Base-by-base conservation (phyloP, 2,329 filamentous ascomycete genomes). In the Bipolaris victoriae region DNA sequence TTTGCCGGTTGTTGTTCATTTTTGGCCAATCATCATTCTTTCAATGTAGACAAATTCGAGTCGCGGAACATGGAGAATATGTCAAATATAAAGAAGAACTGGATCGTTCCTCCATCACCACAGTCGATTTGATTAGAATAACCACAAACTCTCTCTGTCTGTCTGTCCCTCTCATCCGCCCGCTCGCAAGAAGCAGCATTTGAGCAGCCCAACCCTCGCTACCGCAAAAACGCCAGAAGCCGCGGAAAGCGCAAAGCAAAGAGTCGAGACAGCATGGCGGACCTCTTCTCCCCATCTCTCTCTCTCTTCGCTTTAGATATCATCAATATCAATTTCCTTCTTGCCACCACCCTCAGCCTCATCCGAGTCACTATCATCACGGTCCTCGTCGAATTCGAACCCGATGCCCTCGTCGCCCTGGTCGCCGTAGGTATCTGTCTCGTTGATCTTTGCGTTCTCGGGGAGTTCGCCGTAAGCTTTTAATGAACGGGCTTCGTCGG, bases 371-470 rank as follows among this genome's bases (percentile, higher is more conserved):
- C 85, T 85, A 24, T 85, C 80, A 44, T 82, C 84, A 73, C 89
- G 84, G 79, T 97, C 94, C 79, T 98, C 93, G 82, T 96, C 95
- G 83, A 98, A 98, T 83, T 98, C 95, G 84, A 99, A 97, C 81
- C 95, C 95, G 82, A 90, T 92, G 75, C 97, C 75, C 79, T 95
- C 94, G 78, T 96, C 90, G 79, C 92, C 93, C 78, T 93, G 91
- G 79, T 93, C 91, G 74, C 91, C 87, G 76, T 87, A 96, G 46
- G 92, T 96, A 80, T 98, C 95, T 65, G 92, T 97, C 87, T 99
- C 95, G 87, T 99, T 99, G 87, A 99, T 99, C 90, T 98, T 98
- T 78, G 95, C 95, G 74, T 88, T 90, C 82, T 98, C 95, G 69
- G 95, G 95, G 60, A 99, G 85, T 81, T 99, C 95, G 79, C 95